Evolutionary conservation across 2,329 filamentous ascomycete species (phyloP), one percentile per base, ranked within the genome.

Genomic region (Ceratocystis alfenasii): DNA sequence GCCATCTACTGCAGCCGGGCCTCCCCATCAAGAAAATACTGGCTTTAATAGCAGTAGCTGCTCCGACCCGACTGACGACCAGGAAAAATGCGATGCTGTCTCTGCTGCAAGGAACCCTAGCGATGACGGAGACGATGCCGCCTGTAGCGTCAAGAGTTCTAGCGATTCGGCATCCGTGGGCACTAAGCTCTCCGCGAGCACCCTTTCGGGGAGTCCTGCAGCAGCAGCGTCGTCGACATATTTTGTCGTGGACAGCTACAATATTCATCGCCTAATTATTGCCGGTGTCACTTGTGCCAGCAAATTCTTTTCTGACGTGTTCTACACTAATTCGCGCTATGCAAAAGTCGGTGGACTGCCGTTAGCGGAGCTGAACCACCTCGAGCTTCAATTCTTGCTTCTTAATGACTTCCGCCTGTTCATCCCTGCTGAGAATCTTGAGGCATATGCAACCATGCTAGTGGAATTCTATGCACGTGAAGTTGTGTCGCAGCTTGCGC

Each of bases 291-390:
- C 94, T 2, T 97, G 94, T 76, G 92, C 94, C 4, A 97, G 93
- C 83, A 99, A 99, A 76, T 99, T 97, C 81, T 99, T 99, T 77
- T 97, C 93, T 4, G 84, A 99, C 77, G 93, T 97, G 50, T 99
- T 99, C 72, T 99, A 97, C 74, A 99, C 94, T 8, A 99, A 99
- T 76, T 97, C 94, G 65, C 85, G 94, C 85, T 99, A 99, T 75
- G 94, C 94, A 68, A 99, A 97, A 88, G 94, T 99, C 72, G 94
- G 94, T 68, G 94, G 94, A 62, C 81, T 99, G 20, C 94, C 94
- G 1, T 80, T 97, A 30, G 85, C 89, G 25, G 94, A 99, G 75
- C 82, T 99, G 17, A 99, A 99, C 73, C 93, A 97, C 73, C 81
- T 99, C 48, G 94, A 99, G 75, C 82, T 97, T 2, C 94, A 99